Conservation (phyloP, 345 rosid genomes). For the Sonneratia caseolaris region DNA sequence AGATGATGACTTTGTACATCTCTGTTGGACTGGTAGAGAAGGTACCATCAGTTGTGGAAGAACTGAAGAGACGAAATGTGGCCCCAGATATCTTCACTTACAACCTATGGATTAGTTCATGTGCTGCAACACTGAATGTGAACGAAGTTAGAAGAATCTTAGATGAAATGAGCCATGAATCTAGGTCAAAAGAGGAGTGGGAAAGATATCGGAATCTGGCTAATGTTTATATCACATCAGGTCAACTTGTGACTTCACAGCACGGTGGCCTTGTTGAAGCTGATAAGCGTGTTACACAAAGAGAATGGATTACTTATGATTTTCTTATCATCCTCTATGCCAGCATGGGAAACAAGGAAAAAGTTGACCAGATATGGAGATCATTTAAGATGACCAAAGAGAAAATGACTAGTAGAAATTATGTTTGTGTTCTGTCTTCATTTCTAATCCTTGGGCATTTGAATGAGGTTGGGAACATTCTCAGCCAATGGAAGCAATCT, state of each 20-base stretch:
- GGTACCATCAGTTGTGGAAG: conserved; percentile 45
- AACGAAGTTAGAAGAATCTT: conserved; percentile 50
- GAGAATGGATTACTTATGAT: conserved; percentile 91
- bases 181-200: conserved; percentile 49
- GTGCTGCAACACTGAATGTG: conserved; percentile 53
- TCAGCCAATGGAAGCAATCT: conserved; percentile 77
- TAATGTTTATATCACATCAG: conserved; percentile 43
- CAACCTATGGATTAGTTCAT: conserved; percentile 85
- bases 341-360: conserved; percentile 63
- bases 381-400: conserved; percentile 77
- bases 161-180: conserved; percentile 52
- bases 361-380: conserved; percentile 81
- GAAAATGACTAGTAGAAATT: conserved; percentile 77
- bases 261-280: conserved; percentile 42
- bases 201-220: conserved; percentile 40
- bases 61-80: conserved; percentile 46
- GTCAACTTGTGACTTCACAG: conserved; percentile 36
- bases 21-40: conserved; percentile 83
- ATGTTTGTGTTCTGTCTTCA: conserved; percentile 57
- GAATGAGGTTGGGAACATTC: conserved; percentile 61
- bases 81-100: conserved; percentile 73
- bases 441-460: conserved; percentile 63
- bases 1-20: conserved; percentile 90
- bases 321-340: conserved; percentile 70
- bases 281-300: conserved; percentile 49